Conservation (phyloP, 1,139 yeast species). For the Sugiyamaella pinicola region DNA sequence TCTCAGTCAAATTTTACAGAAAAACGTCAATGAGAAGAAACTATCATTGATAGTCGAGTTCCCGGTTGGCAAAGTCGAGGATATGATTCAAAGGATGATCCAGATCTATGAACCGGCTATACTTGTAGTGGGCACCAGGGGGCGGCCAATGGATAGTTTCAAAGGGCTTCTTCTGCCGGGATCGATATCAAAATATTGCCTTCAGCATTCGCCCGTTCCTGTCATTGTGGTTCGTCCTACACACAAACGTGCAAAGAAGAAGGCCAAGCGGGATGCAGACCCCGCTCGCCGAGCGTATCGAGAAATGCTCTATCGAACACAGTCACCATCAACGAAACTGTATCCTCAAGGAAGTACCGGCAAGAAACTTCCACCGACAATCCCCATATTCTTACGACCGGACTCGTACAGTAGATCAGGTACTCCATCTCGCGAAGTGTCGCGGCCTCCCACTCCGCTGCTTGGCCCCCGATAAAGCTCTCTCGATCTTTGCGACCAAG, state of each 20-base stretch:
- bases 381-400: conserved; percentile 24
- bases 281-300: conserved; percentile 33
- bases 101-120: conserved; percentile 65
- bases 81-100: conserved; percentile 54
- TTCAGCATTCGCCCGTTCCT: conserved; percentile 69
- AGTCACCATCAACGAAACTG: conserved; percentile 20
- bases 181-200: conserved; percentile 58
- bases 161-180: conserved; percentile 52
- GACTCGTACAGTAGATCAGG: conserved; percentile 5
- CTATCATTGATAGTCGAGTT: conserved; percentile 59
- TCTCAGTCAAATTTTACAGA: conserved; percentile 49
- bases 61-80: conserved; percentile 63
- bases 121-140: conserved; percentile 65
- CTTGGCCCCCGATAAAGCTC: not conserved
- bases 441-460: conserved; percentile 13
- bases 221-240: conserved; percentile 67
- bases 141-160: conserved; percentile 48
- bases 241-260: conserved; percentile 45
- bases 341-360: conserved; percentile 30
- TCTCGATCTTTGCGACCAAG: not conserved
- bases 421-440: conserved; percentile 12
- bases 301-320: conserved; percentile 24
- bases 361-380: conserved; percentile 22
- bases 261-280: conserved; percentile 42
- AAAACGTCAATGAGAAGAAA: conserved; percentile 44